Evolutionary conservation across 257 asterid species (phyloP).

Genomic region (Penstemon barbatus): DNA sequence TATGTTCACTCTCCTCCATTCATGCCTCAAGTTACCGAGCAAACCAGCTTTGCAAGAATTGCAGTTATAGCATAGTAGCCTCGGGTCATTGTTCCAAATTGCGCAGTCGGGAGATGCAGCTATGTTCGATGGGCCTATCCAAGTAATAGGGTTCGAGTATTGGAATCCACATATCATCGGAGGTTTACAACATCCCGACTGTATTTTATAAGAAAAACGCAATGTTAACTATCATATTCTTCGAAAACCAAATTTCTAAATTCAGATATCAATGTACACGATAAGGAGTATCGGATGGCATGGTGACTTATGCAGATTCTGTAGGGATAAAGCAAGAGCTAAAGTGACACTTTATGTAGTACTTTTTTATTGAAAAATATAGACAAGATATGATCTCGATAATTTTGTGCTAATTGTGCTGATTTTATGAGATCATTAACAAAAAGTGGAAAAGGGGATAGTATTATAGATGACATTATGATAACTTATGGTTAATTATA

Average conservation of each 20-base stretch:
- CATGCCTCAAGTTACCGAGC: slow-evolving; percentile 69
- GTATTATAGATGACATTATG: neutral
- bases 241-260: neutral
- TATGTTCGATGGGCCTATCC: slow-evolving; percentile 62
- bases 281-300: neutral
- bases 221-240: neutral
- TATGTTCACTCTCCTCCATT: slow-evolving; percentile 78
- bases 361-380: neutral
- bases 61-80: slow-evolving; percentile 73
- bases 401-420: slow-evolving; percentile 24
- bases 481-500: slow-evolving; percentile 2
- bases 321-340: neutral
- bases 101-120: slow-evolving; percentile 57
- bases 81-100: slow-evolving; percentile 71
- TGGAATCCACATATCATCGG: slow-evolving; percentile 74
- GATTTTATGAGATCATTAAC: slow-evolving; percentile 14
- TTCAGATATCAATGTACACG: neutral
- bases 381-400: slow-evolving; percentile 9
- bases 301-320: neutral
- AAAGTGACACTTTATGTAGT: neutral
- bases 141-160: slow-evolving; percentile 55
- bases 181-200: slow-evolving; percentile 96
- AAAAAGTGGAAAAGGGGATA: slow-evolving; percentile 18
- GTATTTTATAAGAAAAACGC: slow-evolving; percentile 10
- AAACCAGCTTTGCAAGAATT: slow-evolving; percentile 85